A percentile compares a stretch with the other conserved stretches of the same genome.
phyloP scores from a whole-genome alignment of 495 filamentous ascomycete genomes.

The Umbilicaria muhlenbergii region DNA sequence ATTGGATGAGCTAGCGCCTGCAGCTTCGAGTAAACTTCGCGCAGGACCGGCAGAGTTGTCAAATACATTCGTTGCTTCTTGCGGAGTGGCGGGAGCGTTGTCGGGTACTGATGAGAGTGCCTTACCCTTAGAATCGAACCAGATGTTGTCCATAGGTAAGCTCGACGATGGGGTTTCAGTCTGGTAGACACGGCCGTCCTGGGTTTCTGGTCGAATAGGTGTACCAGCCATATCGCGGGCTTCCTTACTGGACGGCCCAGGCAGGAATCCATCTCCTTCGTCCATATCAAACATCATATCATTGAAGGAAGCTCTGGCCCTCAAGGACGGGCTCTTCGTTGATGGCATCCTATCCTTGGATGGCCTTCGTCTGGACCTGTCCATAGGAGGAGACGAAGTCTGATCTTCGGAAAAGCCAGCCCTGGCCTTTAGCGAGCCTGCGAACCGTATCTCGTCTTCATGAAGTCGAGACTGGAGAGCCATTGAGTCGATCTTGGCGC shows the following conservation, averaged over 20 bases:
- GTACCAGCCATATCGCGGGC: neutral
- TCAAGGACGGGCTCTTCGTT: slow-evolving; percentile 40
- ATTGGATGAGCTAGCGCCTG: neutral
- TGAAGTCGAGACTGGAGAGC: slow-evolving; percentile 40
- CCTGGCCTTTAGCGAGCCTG: slow-evolving; percentile 28
- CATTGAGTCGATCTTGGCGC: slow-evolving; percentile 42
- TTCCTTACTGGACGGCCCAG: neutral
- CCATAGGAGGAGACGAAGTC: slow-evolving; percentile 33
- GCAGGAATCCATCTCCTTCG: slow-evolving; percentile 37
- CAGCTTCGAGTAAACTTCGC: neutral
- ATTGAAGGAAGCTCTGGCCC: slow-evolving; percentile 42
- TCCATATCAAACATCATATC: slow-evolving; percentile 95
- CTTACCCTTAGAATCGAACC: slow-evolving; percentile 22
- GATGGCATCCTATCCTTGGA: slow-evolving; percentile 29
- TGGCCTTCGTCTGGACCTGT: slow-evolving; percentile 33
- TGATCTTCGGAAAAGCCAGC: slow-evolving; percentile 41
- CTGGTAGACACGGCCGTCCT: neutral
- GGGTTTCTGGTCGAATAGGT: neutral
- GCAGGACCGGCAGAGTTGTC: neutral
- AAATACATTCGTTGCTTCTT: neutral
- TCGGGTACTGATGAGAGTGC: slow-evolving; percentile 11
- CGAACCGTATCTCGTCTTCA: slow-evolving; percentile 41
- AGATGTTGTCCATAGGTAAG: slow-evolving; percentile 6
- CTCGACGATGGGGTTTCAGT: neutral
- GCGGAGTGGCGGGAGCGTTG: neutral